Base-by-base conservation (phyloP, 345 rosid species). In the Eucalyptus sp. region DNA sequence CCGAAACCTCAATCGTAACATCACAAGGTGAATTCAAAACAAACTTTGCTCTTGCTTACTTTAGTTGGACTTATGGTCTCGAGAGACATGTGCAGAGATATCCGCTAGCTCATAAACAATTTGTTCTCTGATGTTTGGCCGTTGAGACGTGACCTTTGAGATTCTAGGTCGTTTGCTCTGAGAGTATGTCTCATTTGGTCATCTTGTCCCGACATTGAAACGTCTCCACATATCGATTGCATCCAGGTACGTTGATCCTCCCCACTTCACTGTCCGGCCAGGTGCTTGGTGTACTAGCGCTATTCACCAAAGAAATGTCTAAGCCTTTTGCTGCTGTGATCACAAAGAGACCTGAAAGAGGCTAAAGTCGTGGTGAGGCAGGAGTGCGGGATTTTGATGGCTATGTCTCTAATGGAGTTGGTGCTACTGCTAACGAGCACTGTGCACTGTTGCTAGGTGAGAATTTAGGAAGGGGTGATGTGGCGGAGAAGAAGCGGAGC, bases 211-310 rank as follows among this genome's bases (percentile, higher is more conserved):
- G 13, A 58, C n/a, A 58, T 25, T 58, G n/a, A 52, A 50, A 15
- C 8, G 13, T 87, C n/a, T 43, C n/a, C 64, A 10, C 64, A 50
- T 68, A 4, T 41, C 37, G 13, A 64, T 88, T 84, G 79, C 51
- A 86, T 91, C 90, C 91, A 96, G 98, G 90, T 95, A 96, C 88
- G 98, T 96, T 43, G 99, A 98, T 13, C 98, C 99, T 4, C n/a
- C 64, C 11, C 6, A 1, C n/a, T 24, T 58, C 64, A 58, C 7
- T 58, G 2, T 58, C 14, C 14, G n/a, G 14, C 15, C 7, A 58
- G n/a, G 64, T 58, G 64, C 17, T 11, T 25, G 29, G 4, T 29
- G n/a, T 60, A 6, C 66, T 60, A 24, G 29, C 1, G 4, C 14
- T 2, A 58, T 58, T 2, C 7, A 58, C 13, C 64, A 58, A 58